Percentiles rank a stretch among this genome's conserved stretches.
phyloP scores from a whole-genome alignment of 306 rosid species.

The Lupinus albus region DNA sequence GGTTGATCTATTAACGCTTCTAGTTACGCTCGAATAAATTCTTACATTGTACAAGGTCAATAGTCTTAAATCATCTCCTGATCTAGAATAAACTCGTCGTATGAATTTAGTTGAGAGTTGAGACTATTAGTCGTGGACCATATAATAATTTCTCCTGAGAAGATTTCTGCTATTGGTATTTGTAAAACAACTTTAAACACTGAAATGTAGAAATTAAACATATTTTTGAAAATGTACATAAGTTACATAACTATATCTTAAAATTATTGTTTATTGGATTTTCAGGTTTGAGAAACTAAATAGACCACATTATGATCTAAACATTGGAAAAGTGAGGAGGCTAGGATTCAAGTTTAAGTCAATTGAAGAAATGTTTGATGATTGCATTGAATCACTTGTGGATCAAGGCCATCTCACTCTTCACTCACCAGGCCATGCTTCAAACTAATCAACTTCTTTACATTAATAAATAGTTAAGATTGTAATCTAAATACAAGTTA shows the following conservation, averaged over 20 bases:
- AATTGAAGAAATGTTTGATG: slow-evolving; percentile 79
- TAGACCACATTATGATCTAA: slow-evolving; percentile 62
- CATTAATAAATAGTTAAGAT: background rate
- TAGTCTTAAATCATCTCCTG: too few species aligned
- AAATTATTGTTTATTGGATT: slow-evolving; percentile 1
- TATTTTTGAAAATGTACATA: too few species aligned
- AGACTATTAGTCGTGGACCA: background rate
- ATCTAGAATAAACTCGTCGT: too few species aligned
- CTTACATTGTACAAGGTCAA: too few species aligned
- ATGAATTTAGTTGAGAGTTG: background rate
- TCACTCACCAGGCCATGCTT: background rate
- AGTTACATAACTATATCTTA: too few species aligned
- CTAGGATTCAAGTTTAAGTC: slow-evolving; percentile 69
- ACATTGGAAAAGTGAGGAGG: slow-evolving; percentile 57
- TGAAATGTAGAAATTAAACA: too few species aligned
- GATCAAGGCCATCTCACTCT: slow-evolving; percentile 50
- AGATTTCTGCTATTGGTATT: too few species aligned
- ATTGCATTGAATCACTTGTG: slow-evolving; percentile 68
- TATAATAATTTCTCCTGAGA: background rate
- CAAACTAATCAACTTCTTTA: background rate
- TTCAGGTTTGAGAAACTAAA: slow-evolving; percentile 60
- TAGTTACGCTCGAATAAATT: too few species aligned
- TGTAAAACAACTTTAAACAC: background rate
- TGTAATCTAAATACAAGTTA: background rate
- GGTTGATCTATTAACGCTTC: slow-evolving; percentile 41